These are phyloP conservation scores for Apiospora arundinis DNA, from an alignment of 2,329 filamentous ascomycete species.

Conservation along the genomic window DNA sequence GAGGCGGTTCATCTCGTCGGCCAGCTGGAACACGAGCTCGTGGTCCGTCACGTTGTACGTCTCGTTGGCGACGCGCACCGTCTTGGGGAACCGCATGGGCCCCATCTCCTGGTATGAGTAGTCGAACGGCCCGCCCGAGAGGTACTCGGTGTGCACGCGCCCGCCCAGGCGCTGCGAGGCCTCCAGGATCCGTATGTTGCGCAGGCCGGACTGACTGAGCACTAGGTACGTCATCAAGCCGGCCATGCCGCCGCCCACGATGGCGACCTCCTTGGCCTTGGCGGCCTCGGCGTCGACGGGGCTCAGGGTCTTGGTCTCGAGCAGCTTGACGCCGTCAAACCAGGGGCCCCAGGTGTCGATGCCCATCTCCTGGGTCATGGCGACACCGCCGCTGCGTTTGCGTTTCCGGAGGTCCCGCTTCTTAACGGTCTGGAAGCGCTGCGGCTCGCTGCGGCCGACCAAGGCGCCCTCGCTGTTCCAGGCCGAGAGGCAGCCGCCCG, in stretches of 20 bases:
- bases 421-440: constrained; percentile 36
- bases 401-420: constrained; percentile 37
- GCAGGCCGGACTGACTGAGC: constrained; percentile 59
- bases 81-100: constrained; percentile 68
- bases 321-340: constrained; percentile 69
- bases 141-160: constrained; percentile 67
- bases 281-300: constrained; percentile 57
- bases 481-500: constrained; percentile 49
- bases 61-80: constrained; percentile 57
- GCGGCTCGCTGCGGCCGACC: constrained; percentile 44
- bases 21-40: constrained; percentile 69
- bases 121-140: constrained; percentile 62
- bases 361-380: constrained; percentile 58
- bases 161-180: constrained; percentile 66
- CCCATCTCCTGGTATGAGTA: constrained; percentile 74
- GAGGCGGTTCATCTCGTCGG: constrained; percentile 62
- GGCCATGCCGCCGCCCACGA: constrained; percentile 70
- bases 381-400: constrained; percentile 40
- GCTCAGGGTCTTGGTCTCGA: constrained; percentile 60
- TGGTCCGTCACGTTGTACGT: constrained; percentile 67
- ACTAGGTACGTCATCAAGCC: constrained; percentile 65
- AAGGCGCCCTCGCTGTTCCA: constrained; percentile 41
- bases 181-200: constrained; percentile 68
- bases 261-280: constrained; percentile 66
- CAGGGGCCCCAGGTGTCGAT: constrained; percentile 60